phyloP scores from a whole-genome alignment of 345 rosid genomes.

The Euphorbia pulcherrima region DNA sequence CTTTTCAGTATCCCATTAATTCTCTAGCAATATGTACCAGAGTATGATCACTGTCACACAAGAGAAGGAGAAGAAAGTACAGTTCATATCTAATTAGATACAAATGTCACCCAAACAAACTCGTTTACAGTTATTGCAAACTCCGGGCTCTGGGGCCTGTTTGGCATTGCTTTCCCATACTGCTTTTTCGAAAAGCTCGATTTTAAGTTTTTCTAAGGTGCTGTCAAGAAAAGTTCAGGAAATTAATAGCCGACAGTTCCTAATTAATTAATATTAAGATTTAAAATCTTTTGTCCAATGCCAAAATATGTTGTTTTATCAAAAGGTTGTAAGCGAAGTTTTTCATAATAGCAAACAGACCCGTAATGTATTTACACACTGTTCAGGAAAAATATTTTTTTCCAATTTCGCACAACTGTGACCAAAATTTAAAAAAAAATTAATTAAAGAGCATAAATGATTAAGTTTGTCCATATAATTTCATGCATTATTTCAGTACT shows the following conservation, averaged over 20 bases:
- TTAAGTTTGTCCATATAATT: constrained; percentile 4
- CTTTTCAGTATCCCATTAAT: constrained; percentile 18
- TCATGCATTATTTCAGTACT: constrained; percentile 15
- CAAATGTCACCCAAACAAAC: constrained; percentile 30
- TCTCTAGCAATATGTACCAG: constrained; percentile 16
- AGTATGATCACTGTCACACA: constrained; percentile 1
- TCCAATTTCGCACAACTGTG: constrained; percentile 20
- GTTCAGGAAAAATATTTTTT: constrained; percentile 4
- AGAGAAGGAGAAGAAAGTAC: constrained; percentile 8
- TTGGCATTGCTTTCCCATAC: too few relatives aligned
- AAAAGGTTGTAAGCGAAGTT: too few relatives aligned
- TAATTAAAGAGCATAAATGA: neutral
- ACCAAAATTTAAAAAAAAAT: neutral
- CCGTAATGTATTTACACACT: constrained; percentile 32
- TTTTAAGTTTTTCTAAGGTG: too few relatives aligned
- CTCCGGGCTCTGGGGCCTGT: constrained; percentile 25
- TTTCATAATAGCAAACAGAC: too few relatives aligned
- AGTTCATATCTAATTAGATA: constrained; percentile 20
- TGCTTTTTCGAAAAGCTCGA: too few relatives aligned
- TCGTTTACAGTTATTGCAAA: constrained; percentile 27
- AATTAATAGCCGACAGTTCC: too few relatives aligned
- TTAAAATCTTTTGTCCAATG: too few relatives aligned
- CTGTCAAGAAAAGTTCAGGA: too few relatives aligned
- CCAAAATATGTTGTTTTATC: too few relatives aligned
- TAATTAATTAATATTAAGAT: too few relatives aligned